These are phyloP conservation scores for Fraxinus cuspidata DNA, from an alignment of 257 asterid species.

Conservation along the genomic window DNA sequence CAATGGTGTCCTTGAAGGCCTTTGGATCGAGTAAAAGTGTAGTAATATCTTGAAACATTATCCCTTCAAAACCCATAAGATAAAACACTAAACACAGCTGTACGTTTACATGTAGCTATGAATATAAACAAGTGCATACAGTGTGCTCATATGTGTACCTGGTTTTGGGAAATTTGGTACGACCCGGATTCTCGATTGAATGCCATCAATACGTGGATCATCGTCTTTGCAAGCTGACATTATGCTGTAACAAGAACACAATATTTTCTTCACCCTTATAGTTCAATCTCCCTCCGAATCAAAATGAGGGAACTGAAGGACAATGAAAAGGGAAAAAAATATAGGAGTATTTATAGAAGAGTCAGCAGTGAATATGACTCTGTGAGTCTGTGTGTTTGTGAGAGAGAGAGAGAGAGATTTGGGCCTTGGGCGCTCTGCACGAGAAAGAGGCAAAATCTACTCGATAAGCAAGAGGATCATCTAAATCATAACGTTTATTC, in stretches of 20 bases:
- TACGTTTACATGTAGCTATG: background rate
- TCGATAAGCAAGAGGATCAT: constrained; percentile 2
- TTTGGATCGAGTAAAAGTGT: constrained; percentile 73
- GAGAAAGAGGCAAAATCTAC: constrained; percentile 1
- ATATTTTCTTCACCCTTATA: background rate
- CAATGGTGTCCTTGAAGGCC: constrained; percentile 76
- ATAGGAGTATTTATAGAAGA: constrained; percentile 17
- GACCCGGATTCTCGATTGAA: constrained; percentile 76
- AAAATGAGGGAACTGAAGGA: background rate
- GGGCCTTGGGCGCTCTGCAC: background rate
- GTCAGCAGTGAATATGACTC: background rate
- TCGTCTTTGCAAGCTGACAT: constrained; percentile 62
- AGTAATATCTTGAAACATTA: constrained; percentile 88
- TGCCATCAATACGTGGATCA: constrained; percentile 75
- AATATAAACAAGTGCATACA: background rate
- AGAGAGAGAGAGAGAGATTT: background rate
- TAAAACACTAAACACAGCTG: background rate
- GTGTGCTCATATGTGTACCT: constrained; percentile 33
- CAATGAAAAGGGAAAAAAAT: background rate
- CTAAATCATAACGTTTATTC: background rate
- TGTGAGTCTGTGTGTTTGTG: background rate
- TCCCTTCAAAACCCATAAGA: constrained; percentile 42
- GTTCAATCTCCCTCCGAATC: background rate
- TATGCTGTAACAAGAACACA: constrained; percentile 15
- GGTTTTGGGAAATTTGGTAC: constrained; percentile 80